Evolutionary conservation across 1,284 basidiomycete genomes (phyloP).

Genomic region (Ustilago xerochloae): DNA sequence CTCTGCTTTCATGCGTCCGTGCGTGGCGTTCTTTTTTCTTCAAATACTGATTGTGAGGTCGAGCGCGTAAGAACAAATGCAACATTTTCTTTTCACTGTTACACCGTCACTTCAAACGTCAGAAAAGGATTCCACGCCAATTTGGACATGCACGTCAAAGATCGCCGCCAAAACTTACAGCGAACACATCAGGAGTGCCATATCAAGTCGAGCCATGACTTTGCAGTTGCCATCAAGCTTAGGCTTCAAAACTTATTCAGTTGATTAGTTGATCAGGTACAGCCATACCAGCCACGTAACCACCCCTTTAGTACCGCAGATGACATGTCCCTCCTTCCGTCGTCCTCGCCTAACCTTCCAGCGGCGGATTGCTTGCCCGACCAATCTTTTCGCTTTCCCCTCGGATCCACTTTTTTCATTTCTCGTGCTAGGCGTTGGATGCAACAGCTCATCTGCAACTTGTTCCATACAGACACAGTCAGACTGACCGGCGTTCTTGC

Average conservation of each 20-base stretch:
- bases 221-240: too few relatives aligned
- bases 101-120: background rate
- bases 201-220: constrained; percentile 8
- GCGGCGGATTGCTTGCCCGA: background rate
- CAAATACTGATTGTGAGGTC: background rate
- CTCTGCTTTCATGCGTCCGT: constrained; percentile 5
- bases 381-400: background rate
- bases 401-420: background rate
- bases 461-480: background rate
- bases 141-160: constrained; percentile 16
- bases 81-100: background rate
- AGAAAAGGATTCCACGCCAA: background rate
- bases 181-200: constrained; percentile 16
- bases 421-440: constrained; percentile 25
- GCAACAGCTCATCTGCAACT: constrained; percentile 28
- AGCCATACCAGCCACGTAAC: too few relatives aligned
- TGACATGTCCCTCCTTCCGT: background rate
- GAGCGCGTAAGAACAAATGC: background rate
- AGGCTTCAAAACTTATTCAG: too few relatives aligned
- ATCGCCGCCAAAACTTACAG: constrained; percentile 10
- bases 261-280: too few relatives aligned
- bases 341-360: background rate
- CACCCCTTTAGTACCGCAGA: background rate
- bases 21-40: background rate
- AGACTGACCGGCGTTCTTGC: background rate